Base-by-base conservation (phyloP, 164 flowering plant species). In the Magnolia changhungtana region DNA sequence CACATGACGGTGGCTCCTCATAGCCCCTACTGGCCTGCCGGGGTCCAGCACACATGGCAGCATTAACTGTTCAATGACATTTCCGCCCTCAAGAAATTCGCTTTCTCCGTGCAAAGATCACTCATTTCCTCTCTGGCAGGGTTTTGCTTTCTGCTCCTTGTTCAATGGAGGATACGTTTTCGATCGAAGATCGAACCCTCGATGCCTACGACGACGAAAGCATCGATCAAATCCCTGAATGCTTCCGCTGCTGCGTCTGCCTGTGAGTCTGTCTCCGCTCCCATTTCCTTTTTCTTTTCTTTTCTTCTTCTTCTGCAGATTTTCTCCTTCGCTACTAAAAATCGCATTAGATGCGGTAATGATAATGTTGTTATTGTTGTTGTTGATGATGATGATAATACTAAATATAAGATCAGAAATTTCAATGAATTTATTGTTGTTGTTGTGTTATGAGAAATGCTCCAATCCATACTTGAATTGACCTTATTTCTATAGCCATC, bases 211-310 rank as follows among this genome's bases (percentile, higher is more conserved):
- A 55, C 11, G 61, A 55, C 45, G 70, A 67, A 11, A 13, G 6
- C 4, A 6, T 29, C 19, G 70, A 67, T 29, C 19, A 67, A 16
- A 13, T 29, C 70, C n/a, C 21, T 1, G 70, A 67, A 67, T 29
- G 45, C n/a, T 67, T 67, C 50, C 70, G 29, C 37, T 67, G 70
- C 70, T 67, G 70, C 50, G 45, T 67, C 1, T 67, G 70, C 19
- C 70, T 67, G 70, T 67, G 37, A 67, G 70, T 67, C 45, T 27
- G 37, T 27, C 45, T 67, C 49, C 49, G 24, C 2, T 27, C 27
- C 23, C 67, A 4, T 65, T 65, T 4, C 27, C 16, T 67, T 29
- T 31, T 27, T 29, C 7, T 4, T 67, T 67, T 29, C 16, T 27
- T 29, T 67, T 29, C 16, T 13, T 27, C 29, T 3, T 24, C 8